Conservation (phyloP, 345 rosid species). For the Camelina laxa region DNA sequence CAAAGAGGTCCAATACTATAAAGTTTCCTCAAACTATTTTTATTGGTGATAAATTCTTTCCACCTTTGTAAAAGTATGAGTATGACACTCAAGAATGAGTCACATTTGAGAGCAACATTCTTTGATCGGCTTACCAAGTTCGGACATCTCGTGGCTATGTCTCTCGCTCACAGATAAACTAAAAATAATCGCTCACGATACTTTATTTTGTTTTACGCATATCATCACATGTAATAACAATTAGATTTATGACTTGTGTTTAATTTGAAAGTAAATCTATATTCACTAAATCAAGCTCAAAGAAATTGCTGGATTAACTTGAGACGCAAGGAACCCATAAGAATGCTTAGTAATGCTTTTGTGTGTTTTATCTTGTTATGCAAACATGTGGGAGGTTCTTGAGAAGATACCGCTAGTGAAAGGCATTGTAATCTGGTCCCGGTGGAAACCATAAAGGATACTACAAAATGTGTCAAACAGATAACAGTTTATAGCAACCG, state of each 20-base stretch:
- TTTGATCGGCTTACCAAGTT: no score
- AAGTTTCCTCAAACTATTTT: no score
- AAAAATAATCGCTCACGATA: no score
- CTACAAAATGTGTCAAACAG: slow-evolving; percentile 66
- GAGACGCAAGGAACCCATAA: not conserved
- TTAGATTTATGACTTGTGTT: not conserved
- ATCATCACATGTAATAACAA: no score
- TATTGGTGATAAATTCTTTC: no score
- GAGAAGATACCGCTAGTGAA: slow-evolving; percentile 54
- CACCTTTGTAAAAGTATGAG: no score
- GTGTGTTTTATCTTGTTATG: not conserved
- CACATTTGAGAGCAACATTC: no score
- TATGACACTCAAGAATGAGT: no score
- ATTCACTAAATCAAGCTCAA: not conserved
- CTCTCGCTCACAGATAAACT: no score
- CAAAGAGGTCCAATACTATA: no score
- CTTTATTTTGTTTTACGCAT: no score
- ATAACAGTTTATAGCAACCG: slow-evolving; percentile 60
- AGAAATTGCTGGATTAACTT: not conserved
- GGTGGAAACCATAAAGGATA: slow-evolving; percentile 53
- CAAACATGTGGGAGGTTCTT: slow-evolving; percentile 49
- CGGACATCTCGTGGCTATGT: no score
- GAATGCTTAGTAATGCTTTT: not conserved
- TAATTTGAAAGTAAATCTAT: not conserved
- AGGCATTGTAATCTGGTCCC: slow-evolving; percentile 62